Conservation (phyloP, 305 asterid species). For the Striga hermonthica region DNA sequence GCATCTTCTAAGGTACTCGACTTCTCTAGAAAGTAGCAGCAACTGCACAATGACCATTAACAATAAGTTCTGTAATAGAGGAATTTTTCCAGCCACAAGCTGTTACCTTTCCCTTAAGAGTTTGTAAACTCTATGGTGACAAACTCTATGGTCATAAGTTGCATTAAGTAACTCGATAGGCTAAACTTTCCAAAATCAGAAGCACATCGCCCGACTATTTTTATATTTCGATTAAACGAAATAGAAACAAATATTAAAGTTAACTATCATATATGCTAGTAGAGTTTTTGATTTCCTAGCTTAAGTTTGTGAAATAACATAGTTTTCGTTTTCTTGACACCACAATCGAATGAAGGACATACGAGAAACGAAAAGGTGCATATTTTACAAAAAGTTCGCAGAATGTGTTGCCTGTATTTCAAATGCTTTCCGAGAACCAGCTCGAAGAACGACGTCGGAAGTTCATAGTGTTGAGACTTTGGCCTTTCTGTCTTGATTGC, state of each 20-base stretch:
- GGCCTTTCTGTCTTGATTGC: conserved; percentile 76
- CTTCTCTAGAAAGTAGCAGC: conserved; percentile 61
- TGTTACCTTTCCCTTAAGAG: background rate
- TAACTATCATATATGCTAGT: background rate
- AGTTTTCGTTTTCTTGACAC: background rate
- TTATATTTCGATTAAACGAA: too few relatives aligned
- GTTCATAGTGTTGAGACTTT: conserved; percentile 77
- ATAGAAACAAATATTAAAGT: background rate
- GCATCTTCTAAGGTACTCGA: conserved; percentile 80
- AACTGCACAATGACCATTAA: conserved; percentile 42
- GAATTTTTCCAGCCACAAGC: too few relatives aligned
- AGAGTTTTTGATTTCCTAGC: background rate
- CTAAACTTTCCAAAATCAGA: background rate
- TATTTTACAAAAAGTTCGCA: background rate
- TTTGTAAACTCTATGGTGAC: background rate
- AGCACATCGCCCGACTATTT: background rate
- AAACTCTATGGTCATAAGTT: background rate
- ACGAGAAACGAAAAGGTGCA: background rate
- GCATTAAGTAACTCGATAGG: background rate
- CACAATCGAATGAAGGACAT: background rate
- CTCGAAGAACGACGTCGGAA: conserved; percentile 87
- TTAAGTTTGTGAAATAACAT: background rate
- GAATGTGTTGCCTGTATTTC: conserved; percentile 63
- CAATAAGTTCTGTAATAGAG: background rate
- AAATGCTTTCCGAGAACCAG: conserved; percentile 81